Base-by-base conservation (phyloP, 768 basidiomycete genomes). In the Lentinula detonsa region DNA sequence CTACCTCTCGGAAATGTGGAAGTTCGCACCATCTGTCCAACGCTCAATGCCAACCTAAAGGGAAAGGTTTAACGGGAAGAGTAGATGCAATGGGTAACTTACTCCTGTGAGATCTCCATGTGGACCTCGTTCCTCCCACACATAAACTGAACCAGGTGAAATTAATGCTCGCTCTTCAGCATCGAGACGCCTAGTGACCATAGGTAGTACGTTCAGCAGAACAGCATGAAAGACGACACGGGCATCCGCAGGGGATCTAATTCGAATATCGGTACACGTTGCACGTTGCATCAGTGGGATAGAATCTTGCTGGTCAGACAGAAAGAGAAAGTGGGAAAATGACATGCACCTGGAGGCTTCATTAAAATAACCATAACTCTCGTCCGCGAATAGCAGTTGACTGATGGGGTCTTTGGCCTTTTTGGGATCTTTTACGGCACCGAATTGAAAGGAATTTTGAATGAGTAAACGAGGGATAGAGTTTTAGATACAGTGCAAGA, bases 201-300 rank as follows among this genome's bases (percentile, higher is more conserved):
- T 89, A 52, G 88, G 88, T n/a, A 90, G 75, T n/a, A 86, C 74
- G 54, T 81, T 75, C 55, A 83, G 76, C 40, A 79, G 75, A 34
- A 91, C 90, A 34, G 87, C 88, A 67, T 91, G 87, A 71, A 92
- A 91, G 69, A 92, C 82, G 64, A 85, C 70, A 13, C 81, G 76
- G 54, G 81, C 81, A 65, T 83, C 81, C 33, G 77, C 70, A 16
- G 82, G 80, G 23, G 81, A 82, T 65, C 80, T 73, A 54, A 82
- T 78, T 61, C 79, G 80, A 64, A 82, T 70, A 34, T 77, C 78
- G 61, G 79, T 78, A 65, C 79, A 79, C 56, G 82, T 83, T 57
- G 82, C 76, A 60, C 78, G 77, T 65, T 82, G 81, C 78, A 83
- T 80, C 45, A 62, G 53, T n/a, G 18, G 50, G 33, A 48, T 35